phyloP scores from a whole-genome alignment of 1,284 basidiomycete genomes.

The Polyporus tsugae region DNA sequence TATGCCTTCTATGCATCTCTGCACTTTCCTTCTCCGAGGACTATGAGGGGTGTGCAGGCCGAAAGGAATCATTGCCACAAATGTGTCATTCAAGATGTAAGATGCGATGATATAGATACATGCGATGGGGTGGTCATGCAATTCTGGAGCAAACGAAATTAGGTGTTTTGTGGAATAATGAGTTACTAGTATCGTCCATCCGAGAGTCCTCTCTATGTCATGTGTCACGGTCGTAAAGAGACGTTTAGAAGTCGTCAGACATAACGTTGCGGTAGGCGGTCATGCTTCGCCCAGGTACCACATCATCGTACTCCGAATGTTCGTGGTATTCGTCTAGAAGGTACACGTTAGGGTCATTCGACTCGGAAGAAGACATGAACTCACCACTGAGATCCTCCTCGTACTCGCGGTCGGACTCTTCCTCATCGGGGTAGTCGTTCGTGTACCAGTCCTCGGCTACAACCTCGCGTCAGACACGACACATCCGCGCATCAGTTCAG shows the following conservation, averaged over 20 bases:
- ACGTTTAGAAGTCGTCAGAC: constrained; percentile 15
- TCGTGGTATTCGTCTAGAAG: constrained; percentile 34
- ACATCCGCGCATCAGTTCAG: constrained; percentile 2
- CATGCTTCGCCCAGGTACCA: constrained; percentile 18
- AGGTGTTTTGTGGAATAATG: not conserved
- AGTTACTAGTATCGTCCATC: constrained; percentile 6
- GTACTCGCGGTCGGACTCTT: constrained; percentile 51
- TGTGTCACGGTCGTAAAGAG: not conserved
- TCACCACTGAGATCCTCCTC: constrained; percentile 52
- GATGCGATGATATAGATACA: constrained; percentile 11
- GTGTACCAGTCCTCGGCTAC: constrained; percentile 82
- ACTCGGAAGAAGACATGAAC: not conserved
- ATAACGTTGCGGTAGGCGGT: constrained; percentile 24
- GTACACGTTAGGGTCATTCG: not conserved
- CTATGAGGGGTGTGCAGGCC: not conserved
- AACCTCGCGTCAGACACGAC: constrained; percentile 6
- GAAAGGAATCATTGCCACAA: not conserved
- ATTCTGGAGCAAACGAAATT: constrained; percentile 1
- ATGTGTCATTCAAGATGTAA: not conserved
- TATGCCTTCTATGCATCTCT: constrained; percentile 6
- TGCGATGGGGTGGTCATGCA: not conserved
- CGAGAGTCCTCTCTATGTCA: not conserved
- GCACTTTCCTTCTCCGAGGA: not conserved
- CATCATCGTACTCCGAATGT: constrained; percentile 29
- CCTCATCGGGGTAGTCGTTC: constrained; percentile 84